These are phyloP conservation scores for Cladorrhinum sp. DNA, from an alignment of 2,329 filamentous ascomycete species.

Conservation along the genomic window DNA sequence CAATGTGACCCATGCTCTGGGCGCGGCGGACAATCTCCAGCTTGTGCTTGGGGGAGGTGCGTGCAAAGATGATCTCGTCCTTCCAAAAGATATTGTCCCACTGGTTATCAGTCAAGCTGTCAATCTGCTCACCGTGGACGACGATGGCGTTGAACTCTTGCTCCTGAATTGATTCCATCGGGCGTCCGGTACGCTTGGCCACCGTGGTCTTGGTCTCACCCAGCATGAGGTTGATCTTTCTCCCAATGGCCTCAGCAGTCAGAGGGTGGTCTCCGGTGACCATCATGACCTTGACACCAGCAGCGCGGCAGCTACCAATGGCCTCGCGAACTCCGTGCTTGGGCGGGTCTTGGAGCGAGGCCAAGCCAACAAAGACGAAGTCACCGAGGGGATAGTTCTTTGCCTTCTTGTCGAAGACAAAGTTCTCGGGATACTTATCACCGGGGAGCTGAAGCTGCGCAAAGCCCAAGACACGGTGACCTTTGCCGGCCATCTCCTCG, in stretches of 20 bases:
- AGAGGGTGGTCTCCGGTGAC: constrained; percentile 61
- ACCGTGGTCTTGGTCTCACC: constrained; percentile 14
- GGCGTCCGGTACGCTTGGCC: constrained; percentile 12
- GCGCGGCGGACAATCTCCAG: constrained; percentile 60
- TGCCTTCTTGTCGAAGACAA: constrained; percentile 36
- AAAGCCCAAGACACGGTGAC: constrained; percentile 58
- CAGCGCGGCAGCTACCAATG: constrained; percentile 52
- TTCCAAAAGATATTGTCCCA: constrained; percentile 48
- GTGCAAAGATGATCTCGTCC: constrained; percentile 63
- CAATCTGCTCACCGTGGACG: constrained; percentile 56
- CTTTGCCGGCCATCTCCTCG: constrained; percentile 49
- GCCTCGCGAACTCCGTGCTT: constrained; percentile 60
- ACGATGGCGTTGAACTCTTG: constrained; percentile 30
- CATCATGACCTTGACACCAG: constrained; percentile 60
- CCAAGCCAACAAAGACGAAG: constrained; percentile 62
- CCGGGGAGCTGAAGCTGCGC: constrained; percentile 61
- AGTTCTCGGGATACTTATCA: constrained; percentile 31
- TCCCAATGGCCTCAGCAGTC: constrained; percentile 57
- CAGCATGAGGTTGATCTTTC: constrained; percentile 43
- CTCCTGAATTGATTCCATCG: constrained; percentile 20
- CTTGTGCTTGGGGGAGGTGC: constrained; percentile 68
- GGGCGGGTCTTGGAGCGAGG: constrained; percentile 67
- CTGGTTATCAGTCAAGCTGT: constrained; percentile 48
- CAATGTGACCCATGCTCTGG: constrained; percentile 52
- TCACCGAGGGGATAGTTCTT: constrained; percentile 51